Evolutionary conservation across 345 rosid genomes (phyloP), one percentile per base, ranked within the genome.

Genomic region (Eucalyptus albens): DNA sequence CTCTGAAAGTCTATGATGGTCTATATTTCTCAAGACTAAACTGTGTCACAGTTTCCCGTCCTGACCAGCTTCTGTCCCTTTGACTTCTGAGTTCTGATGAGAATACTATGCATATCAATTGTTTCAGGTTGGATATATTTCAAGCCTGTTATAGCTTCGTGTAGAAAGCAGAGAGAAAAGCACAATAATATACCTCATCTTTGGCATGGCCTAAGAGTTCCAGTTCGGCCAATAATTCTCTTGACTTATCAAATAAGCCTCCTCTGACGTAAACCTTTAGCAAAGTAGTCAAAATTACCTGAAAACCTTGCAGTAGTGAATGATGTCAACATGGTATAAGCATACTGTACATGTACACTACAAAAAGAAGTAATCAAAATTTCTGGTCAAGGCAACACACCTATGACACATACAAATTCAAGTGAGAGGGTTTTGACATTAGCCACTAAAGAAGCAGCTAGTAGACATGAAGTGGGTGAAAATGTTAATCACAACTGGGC

Each of bases 241-340:
- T 95, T 44, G 99, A 94, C 89, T 95, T 95, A 24, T 96, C 99
- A 95, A 97, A 97, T 92, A 96, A 90, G 47, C 98, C 97, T 90
- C 99, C 98, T 94, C 95, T 94, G 33, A 95, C 95, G 90, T 97
- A 97, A 29, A 94, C 99, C 92, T 97, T 97, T 50, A 97, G 92
- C 90, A 97, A 88, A 83, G 99, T 97, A 87, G 99, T 97, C 94
- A 96, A 89, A 89, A 96, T 93, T 88, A 97, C 98, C 99, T 97
- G 96, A 89, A 93, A 90, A 86, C 89, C 88, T 88, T 91, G 69
- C 86, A 90, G 83, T 65, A 62, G 31, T 47, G 87, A 86, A 27
- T 91, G 56, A 87, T 83, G 59, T 56, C 86, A 47, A 67, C 10
- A 49, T 15, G 12, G 50, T 19, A 51, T 60, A 50, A 51, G 44